Base-by-base conservation (phyloP, 2,329 filamentous ascomycete species). In the Hysterium pulicare region DNA sequence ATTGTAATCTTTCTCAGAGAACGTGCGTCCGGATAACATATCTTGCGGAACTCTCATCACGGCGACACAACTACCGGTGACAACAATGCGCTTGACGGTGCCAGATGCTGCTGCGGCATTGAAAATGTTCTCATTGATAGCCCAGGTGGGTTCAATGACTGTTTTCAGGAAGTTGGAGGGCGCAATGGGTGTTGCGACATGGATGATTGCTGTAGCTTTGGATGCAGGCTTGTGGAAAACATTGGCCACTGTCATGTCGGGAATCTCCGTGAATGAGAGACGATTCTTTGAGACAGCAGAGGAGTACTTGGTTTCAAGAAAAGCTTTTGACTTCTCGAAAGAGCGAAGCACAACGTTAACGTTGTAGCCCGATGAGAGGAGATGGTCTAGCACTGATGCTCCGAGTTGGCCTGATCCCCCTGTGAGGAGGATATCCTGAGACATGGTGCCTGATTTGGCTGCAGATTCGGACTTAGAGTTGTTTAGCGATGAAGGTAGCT, bases 21-120 rank as follows among this genome's bases (percentile, higher is more conserved):
- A 38, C 2, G 40, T 49, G n/a, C 30, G 16, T 13, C 31, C 32
- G 4, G 38, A 31, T 11, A 38, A 20, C 15, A 41, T 15, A 19
- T 49, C 40, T 4, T 48, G 20, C 13, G 24, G 26, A 5, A 33
- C 5, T 2, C 24, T 31, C 13, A 34, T 20, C 4, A 46, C 15
- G n/a, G 45, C 26, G 11, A 48, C 47, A 22, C 49, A 23, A 3
- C 45, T 48, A 9, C 50, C 50, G 35, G 46, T 49, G 19, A 53
- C 42, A 31, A 53, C 31, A n/a, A 53, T 38, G n/a, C 50, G 33
- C 13, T 42, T 47, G 2, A 51, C 42, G 8, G 40, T 37, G 2
- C 7, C 7, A n/a, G 41, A 41, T 19, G 46, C 45, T 23, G 41
- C 35, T 8, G 50, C 44, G 10, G 48, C 48, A 9, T 41, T 24